A percentile compares a stretch with the other conserved stretches of the same genome.
These are phyloP conservation scores for Acanthamoeba healyi DNA, from an alignment of 208 protist genomes.

Conservation along the genomic window DNA sequence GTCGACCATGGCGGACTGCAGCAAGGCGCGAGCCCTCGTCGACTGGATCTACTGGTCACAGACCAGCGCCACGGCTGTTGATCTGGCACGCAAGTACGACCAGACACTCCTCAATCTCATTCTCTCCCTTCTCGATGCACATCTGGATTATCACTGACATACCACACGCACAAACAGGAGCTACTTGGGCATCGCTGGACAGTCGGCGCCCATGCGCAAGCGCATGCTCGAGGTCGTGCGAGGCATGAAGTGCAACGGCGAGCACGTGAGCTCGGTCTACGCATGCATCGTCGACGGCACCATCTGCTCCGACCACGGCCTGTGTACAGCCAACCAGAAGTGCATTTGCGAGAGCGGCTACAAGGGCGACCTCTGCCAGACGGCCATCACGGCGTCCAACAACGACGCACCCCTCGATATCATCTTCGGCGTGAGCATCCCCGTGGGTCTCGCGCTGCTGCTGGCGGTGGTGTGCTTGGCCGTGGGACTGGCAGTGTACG, in stretches of 20 bases:
- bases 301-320: conserved; percentile 9
- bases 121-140: not conserved
- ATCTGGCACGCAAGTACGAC: no score
- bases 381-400: not conserved
- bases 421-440: not conserved
- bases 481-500: not conserved
- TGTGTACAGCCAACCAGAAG: not conserved
- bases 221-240: not conserved
- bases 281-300: not conserved
- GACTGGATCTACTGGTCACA: conserved; percentile 66
- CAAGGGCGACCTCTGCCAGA: not conserved
- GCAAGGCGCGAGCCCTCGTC: not conserved
- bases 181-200: not conserved
- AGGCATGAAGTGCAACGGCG: conserved; percentile 12
- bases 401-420: not conserved
- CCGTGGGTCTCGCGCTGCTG: not conserved
- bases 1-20: conserved; percentile 22
- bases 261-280: conserved; percentile 1
- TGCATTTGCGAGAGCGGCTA: conserved; percentile 11
- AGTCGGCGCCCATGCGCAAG: not conserved
- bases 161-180: not conserved
- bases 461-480: not conserved
- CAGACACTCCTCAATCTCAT: no score
- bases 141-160: no score
- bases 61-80: not conserved